These are phyloP conservation scores for Claviceps fusiformis DNA, from an alignment of 2,329 filamentous ascomycete genomes.

Conservation along the genomic window DNA sequence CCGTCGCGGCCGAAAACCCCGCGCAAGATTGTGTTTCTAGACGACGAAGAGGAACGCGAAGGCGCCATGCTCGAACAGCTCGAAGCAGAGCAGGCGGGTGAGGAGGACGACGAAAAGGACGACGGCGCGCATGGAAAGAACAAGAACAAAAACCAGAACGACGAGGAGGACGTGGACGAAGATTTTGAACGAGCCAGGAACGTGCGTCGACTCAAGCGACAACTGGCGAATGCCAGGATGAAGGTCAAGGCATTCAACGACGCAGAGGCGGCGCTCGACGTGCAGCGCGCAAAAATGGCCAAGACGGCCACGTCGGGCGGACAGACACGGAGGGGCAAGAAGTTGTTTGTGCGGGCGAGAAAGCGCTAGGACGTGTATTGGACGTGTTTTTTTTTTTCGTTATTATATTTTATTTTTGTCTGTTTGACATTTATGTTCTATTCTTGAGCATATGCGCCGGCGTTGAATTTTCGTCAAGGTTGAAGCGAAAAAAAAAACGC, in stretches of 20 bases:
- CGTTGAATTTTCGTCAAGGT: not conserved
- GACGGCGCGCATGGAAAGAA: constrained; percentile 6
- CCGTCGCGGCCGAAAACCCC: constrained; percentile 16
- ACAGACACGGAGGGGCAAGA: constrained; percentile 45
- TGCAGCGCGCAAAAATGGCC: constrained; percentile 49
- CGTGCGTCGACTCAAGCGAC: constrained; percentile 31
- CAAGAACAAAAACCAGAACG: constrained; percentile 3
- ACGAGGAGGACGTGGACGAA: constrained; percentile 16
- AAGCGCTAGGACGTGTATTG: constrained; percentile 33
- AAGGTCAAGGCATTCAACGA: constrained; percentile 40
- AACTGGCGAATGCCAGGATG: constrained; percentile 36
- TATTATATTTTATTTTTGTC: not conserved
- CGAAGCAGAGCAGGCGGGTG: constrained; percentile 19
- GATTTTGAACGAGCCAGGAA: constrained; percentile 27
- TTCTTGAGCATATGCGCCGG: not conserved
- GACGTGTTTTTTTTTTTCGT: not conserved
- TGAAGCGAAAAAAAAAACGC: not conserved
- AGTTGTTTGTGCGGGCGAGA: constrained; percentile 47
- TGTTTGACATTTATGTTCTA: not conserved
- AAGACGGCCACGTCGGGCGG: constrained; percentile 50
- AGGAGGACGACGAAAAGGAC: constrained; percentile 10
- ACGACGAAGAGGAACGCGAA: constrained; percentile 24
- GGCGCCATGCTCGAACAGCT: constrained; percentile 16
- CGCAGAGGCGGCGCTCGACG: constrained; percentile 42
- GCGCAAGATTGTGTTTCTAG: constrained; percentile 40